Percentiles rank a stretch among this genome's conserved stretches.
These are phyloP conservation scores for Blepharisma japonicum DNA, from an alignment of 73 alveolate species.

Conservation along the genomic window DNA sequence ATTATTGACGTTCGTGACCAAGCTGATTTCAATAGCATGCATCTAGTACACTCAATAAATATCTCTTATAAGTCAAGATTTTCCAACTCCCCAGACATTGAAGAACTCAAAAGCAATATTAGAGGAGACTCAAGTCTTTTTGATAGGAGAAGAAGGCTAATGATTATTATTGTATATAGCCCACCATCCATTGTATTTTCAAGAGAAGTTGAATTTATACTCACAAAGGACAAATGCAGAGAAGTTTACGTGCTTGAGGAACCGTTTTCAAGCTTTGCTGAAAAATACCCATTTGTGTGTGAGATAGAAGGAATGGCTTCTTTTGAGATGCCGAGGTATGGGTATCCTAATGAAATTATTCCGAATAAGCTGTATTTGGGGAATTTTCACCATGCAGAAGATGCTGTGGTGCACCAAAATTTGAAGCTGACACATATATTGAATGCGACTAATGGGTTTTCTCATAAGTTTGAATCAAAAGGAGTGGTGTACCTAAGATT, in stretches of 20 bases:
- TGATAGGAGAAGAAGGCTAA: too few species aligned
- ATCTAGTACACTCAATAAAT: not conserved
- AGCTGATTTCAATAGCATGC: not conserved
- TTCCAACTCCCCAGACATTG: too few species aligned
- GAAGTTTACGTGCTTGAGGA: not conserved
- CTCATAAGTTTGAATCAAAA: conserved; percentile 28
- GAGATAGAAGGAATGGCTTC: too few species aligned
- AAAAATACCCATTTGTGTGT: not conserved
- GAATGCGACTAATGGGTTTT: conserved; percentile 39
- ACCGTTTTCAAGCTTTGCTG: not conserved
- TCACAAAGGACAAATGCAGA: not conserved
- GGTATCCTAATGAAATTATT: conserved; percentile 5
- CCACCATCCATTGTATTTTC: too few species aligned
- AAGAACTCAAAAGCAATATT: too few species aligned
- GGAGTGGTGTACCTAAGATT: conserved; percentile 34
- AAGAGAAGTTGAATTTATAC: too few species aligned
- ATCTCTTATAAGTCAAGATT: too few species aligned
- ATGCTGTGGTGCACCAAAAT: not conserved
- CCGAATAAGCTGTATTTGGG: conserved; percentile 19
- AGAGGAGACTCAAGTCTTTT: too few species aligned
- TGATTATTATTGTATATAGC: too few species aligned
- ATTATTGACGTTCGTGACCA: conserved; percentile 10
- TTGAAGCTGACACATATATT: conserved; percentile 38
- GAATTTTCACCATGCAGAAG: not conserved
- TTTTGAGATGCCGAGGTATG: not conserved